Base-by-base conservation (phyloP, 2,329 filamentous ascomycete species). In the Exophiala xenobiotica region DNA sequence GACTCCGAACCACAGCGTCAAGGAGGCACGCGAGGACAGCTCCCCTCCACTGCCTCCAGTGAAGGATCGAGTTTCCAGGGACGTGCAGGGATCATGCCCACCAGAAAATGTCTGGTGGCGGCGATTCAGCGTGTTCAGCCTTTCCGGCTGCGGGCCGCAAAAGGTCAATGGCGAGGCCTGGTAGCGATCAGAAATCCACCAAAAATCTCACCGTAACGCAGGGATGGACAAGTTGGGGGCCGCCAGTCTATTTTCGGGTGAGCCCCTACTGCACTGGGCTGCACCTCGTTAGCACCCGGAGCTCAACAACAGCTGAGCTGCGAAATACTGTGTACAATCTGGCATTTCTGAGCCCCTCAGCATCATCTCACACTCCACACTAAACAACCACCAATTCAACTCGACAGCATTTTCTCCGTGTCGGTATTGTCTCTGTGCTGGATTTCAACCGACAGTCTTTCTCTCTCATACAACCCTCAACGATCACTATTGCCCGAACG, bases 231-330 rank as follows among this genome's bases (percentile, higher is more conserved):
- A 53, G 29, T 59, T 61, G 53, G 58, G 58, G 56, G 54, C 51
- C 51, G 46, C 52, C 56, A 57, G 53, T 54, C 58, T 59, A 61
- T 57, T 58, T 51, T 59, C 54, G 56, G 51, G 46, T 24, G 29
- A 24, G 35, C 31, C 43, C n/a, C n/a, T n/a, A n/a, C n/a, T n/a
- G n/a, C 33, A 19, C 24, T 33, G 39, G 38, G 35, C 43, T 44
- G 27, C 37, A 49, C 45, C 44, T 46, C 31, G 16, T 29, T 42
- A 46, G 55, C 43, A 59, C 33, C 56, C 53, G 58, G 56, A 53
- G 51, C 57, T 60, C 57, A 60, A 60, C 55, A 54, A 38, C 24
- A 46, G 22, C 37, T 5, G 16, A 20, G n/a, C 19, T 40, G 19
- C 19, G 19, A 19, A 39, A 8, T 35, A 35, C 31, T 35, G 31